Evolutionary conservation across 2,329 filamentous ascomycete species (phyloP), one percentile per base, ranked within the genome.

Genomic region (Raffaelea arxii): DNA sequence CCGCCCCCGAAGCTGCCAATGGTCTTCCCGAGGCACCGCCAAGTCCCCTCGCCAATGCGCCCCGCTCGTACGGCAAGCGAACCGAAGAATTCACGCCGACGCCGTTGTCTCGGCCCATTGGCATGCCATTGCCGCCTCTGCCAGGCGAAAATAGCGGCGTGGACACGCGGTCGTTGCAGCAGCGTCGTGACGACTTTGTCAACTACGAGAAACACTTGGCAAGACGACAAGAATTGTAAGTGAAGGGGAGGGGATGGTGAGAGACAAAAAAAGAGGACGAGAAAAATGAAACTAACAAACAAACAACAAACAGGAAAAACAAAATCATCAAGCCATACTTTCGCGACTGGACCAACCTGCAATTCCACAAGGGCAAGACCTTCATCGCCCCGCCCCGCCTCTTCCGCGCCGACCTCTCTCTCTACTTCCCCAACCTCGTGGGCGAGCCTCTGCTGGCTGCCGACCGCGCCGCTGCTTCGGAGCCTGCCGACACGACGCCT

Each of bases 401-500:
- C 42, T 97, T 97, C 74, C 84, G 82, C 58, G 75, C 75, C 53
- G 86, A 94, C 35, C 75, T 81, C 44, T 84, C 91, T 5, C 77
- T 96, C 53, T 97, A 85, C 71, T 96, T 98, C 68, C 92, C 92
- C 40, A 98, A 98, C 66, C 72, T 98, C 49, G 78, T 77, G 61
- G 92, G 92, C 40, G 72, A 77, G 55, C 96, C 89, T 2, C 72
- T 96, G 25, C 67, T 77, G 46, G 80, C 78, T 54, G 67, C 67
- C 43, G 66, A 67, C 58, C 69, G 66, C 62, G 61, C 51, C 53
- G 49, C 55, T 52, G 44, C 48, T 35, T 67, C 64, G 49, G 78
- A 94, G 63, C 94, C 88, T 3, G 68, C 65, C 47, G 79, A 94
- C 65, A 95, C 90, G 2, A 96, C 90, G 7, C 74, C 81, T 0